Percentiles rank a stretch among this genome's conserved stretches.
These are phyloP conservation scores for Mycena vitilis DNA, from an alignment of 768 basidiomycete species.

Conservation along the genomic window DNA sequence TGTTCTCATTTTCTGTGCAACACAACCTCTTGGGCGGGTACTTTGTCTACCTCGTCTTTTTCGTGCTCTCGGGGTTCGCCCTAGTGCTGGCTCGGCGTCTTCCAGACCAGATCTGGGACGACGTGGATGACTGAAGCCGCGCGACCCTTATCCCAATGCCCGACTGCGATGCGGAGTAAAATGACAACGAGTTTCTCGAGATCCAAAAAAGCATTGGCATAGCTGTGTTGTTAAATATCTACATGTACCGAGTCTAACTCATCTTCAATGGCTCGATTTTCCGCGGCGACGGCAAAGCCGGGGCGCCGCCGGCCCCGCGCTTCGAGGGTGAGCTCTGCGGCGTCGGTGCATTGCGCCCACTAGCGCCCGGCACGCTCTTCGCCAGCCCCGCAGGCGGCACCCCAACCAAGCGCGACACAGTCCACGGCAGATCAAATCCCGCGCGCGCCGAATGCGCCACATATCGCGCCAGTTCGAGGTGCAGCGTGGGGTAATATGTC, in stretches of 20 bases:
- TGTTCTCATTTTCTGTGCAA: slow-evolving; percentile 64
- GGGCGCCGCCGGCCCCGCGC: slow-evolving; percentile 17
- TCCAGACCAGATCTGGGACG: not conserved
- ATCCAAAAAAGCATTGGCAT: slow-evolving; percentile 5
- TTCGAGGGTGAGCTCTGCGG: slow-evolving; percentile 30
- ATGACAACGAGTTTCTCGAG: too few relatives aligned
- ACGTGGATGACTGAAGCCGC: too few relatives aligned
- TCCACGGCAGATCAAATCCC: slow-evolving; percentile 84
- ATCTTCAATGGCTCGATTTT: slow-evolving; percentile 33
- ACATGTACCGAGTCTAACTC: not conserved
- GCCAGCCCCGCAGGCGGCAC: slow-evolving; percentile 75
- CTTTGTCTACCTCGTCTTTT: not conserved
- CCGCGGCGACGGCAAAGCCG: slow-evolving; percentile 26
- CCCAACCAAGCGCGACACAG: slow-evolving; percentile 83
- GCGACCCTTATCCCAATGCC: too few relatives aligned
- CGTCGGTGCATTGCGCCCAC: slow-evolving; percentile 33
- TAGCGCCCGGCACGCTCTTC: slow-evolving; percentile 48
- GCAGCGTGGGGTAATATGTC: slow-evolving; percentile 93
- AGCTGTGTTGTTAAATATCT: slow-evolving; percentile 5
- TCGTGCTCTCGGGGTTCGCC: not conserved
- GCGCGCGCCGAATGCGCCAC: slow-evolving; percentile 73
- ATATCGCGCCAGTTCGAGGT: slow-evolving; percentile 94
- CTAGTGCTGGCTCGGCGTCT: not conserved
- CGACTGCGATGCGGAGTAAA: too few relatives aligned
- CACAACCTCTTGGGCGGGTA: slow-evolving; percentile 41